phyloP scores from a whole-genome alignment of 768 basidiomycete species.

The Lepiota brunneoincarnata region DNA sequence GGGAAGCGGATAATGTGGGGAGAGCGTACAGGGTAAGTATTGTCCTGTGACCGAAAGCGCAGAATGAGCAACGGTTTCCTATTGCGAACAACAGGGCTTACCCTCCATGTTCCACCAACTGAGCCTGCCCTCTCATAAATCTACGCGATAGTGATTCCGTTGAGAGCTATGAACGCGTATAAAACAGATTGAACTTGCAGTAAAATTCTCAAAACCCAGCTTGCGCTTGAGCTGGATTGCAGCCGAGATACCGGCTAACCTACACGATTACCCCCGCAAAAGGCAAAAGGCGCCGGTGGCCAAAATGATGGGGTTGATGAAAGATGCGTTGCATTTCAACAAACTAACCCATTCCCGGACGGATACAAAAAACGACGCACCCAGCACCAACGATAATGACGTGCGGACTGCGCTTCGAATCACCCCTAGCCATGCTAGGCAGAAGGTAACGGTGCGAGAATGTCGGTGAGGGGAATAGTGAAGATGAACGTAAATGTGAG shows the following conservation, averaged over 20 bases:
- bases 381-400: constrained; percentile 52
- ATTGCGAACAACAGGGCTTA: constrained; percentile 23
- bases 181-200: constrained; percentile 27
- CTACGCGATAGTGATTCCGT: constrained; percentile 22
- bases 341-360: not conserved
- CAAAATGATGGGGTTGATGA: not conserved
- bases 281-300: not conserved
- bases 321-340: not conserved
- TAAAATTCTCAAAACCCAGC: constrained; percentile 45
- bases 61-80: not conserved
- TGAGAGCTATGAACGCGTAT: not conserved
- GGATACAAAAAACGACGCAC: constrained; percentile 24
- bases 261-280: constrained; percentile 14
- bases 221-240: constrained; percentile 45
- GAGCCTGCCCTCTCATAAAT: constrained; percentile 47
- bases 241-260: constrained; percentile 45
- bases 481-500: not conserved
- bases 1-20: not conserved
- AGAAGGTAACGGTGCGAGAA: not conserved
- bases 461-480: not conserved
- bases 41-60: constrained; percentile 34
- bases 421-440: constrained; percentile 13
- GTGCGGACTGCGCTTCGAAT: constrained; percentile 25
- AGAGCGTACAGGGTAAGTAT: constrained; percentile 47
- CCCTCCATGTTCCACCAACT: constrained; percentile 58